A percentile compares a stretch with the other conserved stretches of the same genome.
phyloP scores from a whole-genome alignment of 106 monocot species.

The Agapanthus africanus region DNA sequence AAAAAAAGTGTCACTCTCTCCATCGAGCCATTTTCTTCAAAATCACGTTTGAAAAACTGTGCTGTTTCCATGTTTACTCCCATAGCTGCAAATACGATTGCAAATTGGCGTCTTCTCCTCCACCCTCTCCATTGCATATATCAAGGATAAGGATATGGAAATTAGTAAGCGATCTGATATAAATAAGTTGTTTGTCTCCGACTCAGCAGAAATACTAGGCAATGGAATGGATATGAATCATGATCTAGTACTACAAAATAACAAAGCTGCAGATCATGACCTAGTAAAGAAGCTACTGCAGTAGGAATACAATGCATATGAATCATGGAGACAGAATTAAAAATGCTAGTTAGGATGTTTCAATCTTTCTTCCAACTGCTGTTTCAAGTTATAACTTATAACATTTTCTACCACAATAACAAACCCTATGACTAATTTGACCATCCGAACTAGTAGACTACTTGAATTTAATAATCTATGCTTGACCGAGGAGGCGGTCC shows the following conservation, averaged over 20 bases:
- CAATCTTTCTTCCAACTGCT: too few species aligned
- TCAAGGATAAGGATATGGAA: not conserved
- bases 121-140: slow-evolving; percentile 29
- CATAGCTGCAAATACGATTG: slow-evolving; percentile 99
- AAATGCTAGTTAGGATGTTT: too few species aligned
- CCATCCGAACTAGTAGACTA: not conserved
- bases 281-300: too few species aligned
- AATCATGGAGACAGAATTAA: too few species aligned
- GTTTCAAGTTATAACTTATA: too few species aligned
- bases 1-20: slow-evolving; percentile 96
- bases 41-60: slow-evolving; percentile 99
- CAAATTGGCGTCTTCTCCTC: slow-evolving; percentile 90
- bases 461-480: not conserved
- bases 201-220: not conserved
- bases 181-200: not conserved
- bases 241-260: too few species aligned
- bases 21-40: slow-evolving; percentile 99
- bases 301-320: too few species aligned
- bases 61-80: slow-evolving; percentile 99
- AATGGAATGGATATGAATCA: too few species aligned
- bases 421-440: not conserved
- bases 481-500: too few species aligned
- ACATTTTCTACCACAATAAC: not conserved
- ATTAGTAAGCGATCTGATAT: not conserved
- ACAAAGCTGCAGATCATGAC: too few species aligned